phyloP scores from a whole-genome alignment of 352 stramenopile species.

The Phytophthora palmivora region DNA sequence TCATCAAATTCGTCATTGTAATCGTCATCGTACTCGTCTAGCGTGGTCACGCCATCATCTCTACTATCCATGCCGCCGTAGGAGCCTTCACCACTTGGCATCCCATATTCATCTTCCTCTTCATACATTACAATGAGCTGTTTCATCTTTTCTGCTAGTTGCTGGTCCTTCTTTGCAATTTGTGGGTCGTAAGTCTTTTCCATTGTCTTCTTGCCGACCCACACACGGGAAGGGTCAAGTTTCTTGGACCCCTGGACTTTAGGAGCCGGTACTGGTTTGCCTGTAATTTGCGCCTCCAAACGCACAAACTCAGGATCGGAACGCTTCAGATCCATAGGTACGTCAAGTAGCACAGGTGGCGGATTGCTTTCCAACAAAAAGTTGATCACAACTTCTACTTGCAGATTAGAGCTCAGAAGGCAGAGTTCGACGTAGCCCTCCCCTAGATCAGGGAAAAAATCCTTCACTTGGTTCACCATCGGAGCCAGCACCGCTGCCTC shows the following conservation, averaged over 20 bases:
- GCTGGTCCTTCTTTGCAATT: constrained; percentile 51
- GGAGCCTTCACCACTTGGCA: constrained; percentile 10
- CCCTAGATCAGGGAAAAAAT: constrained; percentile 67
- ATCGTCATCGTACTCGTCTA: constrained; percentile 83
- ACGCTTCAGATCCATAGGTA: constrained; percentile 39
- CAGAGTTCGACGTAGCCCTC: constrained; percentile 72
- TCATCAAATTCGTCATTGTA: constrained; percentile 90
- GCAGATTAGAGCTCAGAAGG: constrained; percentile 47
- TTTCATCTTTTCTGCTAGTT: constrained; percentile 62
- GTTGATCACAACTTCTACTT: constrained; percentile 67
- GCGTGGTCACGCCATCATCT: constrained; percentile 29
- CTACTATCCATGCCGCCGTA: constrained; percentile 1
- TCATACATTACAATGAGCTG: constrained; percentile 59
- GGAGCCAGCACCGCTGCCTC: constrained; percentile 23
- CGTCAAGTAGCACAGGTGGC: constrained; percentile 40
- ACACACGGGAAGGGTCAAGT: constrained; percentile 57
- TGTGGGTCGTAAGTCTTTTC: constrained; percentile 71
- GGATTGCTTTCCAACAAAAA: constrained; percentile 64
- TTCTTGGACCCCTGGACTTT: constrained; percentile 42
- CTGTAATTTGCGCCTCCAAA: constrained; percentile 38
- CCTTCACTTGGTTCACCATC: constrained; percentile 61
- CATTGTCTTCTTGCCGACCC: constrained; percentile 70
- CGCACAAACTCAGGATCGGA: constrained; percentile 39
- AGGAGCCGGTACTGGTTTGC: constrained; percentile 16
- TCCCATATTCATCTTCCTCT: constrained; percentile 47